Base-by-base conservation (phyloP, 2,329 filamentous ascomycete species). In the Ophiostoma perfectum region DNA sequence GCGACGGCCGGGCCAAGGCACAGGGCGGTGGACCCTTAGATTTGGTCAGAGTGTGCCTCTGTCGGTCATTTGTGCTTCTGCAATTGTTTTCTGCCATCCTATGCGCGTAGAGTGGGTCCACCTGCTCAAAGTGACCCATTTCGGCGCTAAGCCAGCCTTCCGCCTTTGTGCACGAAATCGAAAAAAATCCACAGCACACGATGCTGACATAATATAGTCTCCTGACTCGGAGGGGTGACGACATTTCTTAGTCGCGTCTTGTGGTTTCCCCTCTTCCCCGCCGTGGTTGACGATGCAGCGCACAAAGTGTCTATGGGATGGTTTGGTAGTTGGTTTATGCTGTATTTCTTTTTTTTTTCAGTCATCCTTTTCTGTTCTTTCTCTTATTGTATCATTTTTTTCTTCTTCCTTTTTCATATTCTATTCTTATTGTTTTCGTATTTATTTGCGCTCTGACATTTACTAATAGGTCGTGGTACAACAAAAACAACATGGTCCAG, bases 61-160 rank as follows among this genome's bases (percentile, higher is more conserved):
- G 36, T 6, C 11, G 9, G 11, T 39, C 14, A 27, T 27, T 39
- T 38, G 55, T 27, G 6, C 27, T 62, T 62, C 58, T 62, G 58
- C 58, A 14, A 62, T 9, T 55, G 18, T 55, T 55, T 62, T 62
- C 58, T 62, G 58, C 58, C 60, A 42, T 63, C 39, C 27, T 42
- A 11, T 42, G 39, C 60, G 60, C 60, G 60, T 63, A 42, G 16
- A 62, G 60, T 63, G 63, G 63, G 41, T 36, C 63, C 63, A 47
- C 9, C 18, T 45, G 18, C 27, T 44, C 27, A 27, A 27, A 27
- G 27, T 27, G 27, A 27, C 42, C 42, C 41, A 45, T 64, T 36
- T 42, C 16, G 63, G 63, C 63, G 63, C 63, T 45, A 64, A 27
- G 39, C 62, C 62, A 64, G 39, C 41, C 62, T 64, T 64, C 62